These are phyloP conservation scores for Fusarium sp. DNA, from an alignment of 2,329 filamentous ascomycete species.

Conservation along the genomic window DNA sequence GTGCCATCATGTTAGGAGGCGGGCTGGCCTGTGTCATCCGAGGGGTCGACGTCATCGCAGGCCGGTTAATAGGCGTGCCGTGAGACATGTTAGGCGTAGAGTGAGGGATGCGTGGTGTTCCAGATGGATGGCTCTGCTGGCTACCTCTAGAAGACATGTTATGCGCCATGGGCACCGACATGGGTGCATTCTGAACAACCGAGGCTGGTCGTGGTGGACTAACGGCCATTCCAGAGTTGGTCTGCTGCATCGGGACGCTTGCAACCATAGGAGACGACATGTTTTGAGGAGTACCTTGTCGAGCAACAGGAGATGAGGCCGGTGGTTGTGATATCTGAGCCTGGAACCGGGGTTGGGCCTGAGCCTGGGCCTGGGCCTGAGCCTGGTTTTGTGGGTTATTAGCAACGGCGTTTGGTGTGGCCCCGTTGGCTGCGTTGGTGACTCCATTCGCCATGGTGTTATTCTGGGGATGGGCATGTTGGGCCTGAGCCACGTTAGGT, in stretches of 20 bases:
- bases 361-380: neutral
- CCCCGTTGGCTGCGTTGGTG: slow-evolving; percentile 55
- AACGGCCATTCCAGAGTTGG: slow-evolving; percentile 75
- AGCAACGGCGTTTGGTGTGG: slow-evolving; percentile 52
- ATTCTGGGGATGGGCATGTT: slow-evolving; percentile 54
- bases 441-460: slow-evolving; percentile 53
- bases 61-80: slow-evolving; percentile 68
- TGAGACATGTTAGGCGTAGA: slow-evolving; percentile 72
- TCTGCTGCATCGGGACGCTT: slow-evolving; percentile 72
- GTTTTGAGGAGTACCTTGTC: slow-evolving; percentile 73
- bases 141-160: slow-evolving; percentile 74
- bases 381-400: slow-evolving; percentile 52
- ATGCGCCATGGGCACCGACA: slow-evolving; percentile 70
- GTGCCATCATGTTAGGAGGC: slow-evolving; percentile 69
- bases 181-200: slow-evolving; percentile 70
- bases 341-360: slow-evolving; percentile 62
- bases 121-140: slow-evolving; percentile 73
- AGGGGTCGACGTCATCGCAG: slow-evolving; percentile 67
- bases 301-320: slow-evolving; percentile 75
- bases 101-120: slow-evolving; percentile 72
- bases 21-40: slow-evolving; percentile 74
- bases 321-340: slow-evolving; percentile 71
- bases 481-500: slow-evolving; percentile 45
- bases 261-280: slow-evolving; percentile 75
- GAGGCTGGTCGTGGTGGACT: slow-evolving; percentile 77